Conservation (phyloP, 352 stramenopile species). For the Blastocystis sp. region DNA sequence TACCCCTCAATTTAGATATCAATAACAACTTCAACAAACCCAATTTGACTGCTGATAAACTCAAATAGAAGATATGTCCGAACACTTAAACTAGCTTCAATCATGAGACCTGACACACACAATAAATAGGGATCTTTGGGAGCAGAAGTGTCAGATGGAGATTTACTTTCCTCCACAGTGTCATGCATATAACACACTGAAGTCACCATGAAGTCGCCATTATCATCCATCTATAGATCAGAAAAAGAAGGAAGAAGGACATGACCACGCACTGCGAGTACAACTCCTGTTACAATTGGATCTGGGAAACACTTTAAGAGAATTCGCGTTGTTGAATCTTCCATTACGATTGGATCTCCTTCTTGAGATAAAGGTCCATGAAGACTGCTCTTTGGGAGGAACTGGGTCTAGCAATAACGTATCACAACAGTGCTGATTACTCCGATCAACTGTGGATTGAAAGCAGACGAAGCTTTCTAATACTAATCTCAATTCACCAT, state of each 20-base stretch:
- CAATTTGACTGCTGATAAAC: not conserved
- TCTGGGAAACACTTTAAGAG: constrained; percentile 2
- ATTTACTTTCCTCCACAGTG: not conserved
- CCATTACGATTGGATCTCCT: constrained; percentile 37
- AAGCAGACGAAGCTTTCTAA: constrained; percentile 41
- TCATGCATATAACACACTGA: constrained; percentile 8
- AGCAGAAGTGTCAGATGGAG: not conserved
- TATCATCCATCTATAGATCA: constrained; percentile 22
- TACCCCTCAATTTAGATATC: no score
- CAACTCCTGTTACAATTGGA: constrained; percentile 52
- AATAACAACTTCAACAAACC: constrained; percentile 1
- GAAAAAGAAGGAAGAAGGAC: not conserved
- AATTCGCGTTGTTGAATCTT: constrained; percentile 53
- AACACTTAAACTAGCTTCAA: not conserved
- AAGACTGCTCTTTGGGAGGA: constrained; percentile 60
- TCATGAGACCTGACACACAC: constrained; percentile 10
- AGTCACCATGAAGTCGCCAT: not conserved
- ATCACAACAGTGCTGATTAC: not conserved
- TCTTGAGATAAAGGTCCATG: constrained; percentile 41
- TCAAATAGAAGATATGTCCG: constrained; percentile 1
- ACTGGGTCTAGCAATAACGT: constrained; percentile 34
- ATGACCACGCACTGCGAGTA: not conserved
- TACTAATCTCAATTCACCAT: not conserved
- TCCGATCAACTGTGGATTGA: constrained; percentile 63
- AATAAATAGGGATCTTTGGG: not conserved